phyloP scores from a whole-genome alignment of 1,284 basidiomycete species.

The Veloporphyrellus conicus region DNA sequence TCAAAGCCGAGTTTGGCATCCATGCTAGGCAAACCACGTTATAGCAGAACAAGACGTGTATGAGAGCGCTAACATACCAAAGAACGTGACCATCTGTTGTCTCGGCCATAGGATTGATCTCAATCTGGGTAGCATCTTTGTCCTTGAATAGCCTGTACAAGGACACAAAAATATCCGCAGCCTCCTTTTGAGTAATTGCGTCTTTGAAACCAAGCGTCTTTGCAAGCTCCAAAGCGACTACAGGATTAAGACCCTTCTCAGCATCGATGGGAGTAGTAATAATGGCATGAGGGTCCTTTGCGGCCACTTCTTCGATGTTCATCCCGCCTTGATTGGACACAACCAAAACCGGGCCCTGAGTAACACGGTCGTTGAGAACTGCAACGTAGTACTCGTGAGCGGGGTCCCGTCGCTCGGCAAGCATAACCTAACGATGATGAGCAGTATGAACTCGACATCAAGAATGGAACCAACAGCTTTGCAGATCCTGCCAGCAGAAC shows the following conservation, averaged over 20 bases:
- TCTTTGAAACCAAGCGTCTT: constrained; percentile 88
- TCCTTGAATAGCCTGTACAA: constrained; percentile 98
- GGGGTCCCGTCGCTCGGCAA: constrained; percentile 92
- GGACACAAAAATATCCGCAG: constrained; percentile 91
- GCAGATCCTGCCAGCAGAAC: constrained; percentile 87
- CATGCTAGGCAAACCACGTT: constrained; percentile 62
- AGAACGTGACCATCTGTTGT: constrained; percentile 90
- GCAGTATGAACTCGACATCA: constrained; percentile 8
- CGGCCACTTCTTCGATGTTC: constrained; percentile 99
- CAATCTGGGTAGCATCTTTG: constrained; percentile 98
- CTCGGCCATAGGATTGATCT: constrained; percentile 99
- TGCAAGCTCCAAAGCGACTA: constrained; percentile 76
- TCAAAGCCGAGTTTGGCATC: constrained; percentile 99
- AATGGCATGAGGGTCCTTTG: constrained; percentile 92
- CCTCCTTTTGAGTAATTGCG: constrained; percentile 68
- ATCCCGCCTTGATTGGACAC: constrained; percentile 92
- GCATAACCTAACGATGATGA: constrained; percentile 73
- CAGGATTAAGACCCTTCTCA: constrained; percentile 75
- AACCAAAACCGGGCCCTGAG: constrained; percentile 89
- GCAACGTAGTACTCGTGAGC: constrained; percentile 99
- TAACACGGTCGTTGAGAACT: constrained; percentile 90
- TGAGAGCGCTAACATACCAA: constrained; percentile 55
- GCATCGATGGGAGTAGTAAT: constrained; percentile 94
- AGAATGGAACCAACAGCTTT: constrained; percentile 68
- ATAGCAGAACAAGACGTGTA: constrained; percentile 1